Conservation (phyloP, 306 rosid genomes). For the Potentilla sterilis region DNA sequence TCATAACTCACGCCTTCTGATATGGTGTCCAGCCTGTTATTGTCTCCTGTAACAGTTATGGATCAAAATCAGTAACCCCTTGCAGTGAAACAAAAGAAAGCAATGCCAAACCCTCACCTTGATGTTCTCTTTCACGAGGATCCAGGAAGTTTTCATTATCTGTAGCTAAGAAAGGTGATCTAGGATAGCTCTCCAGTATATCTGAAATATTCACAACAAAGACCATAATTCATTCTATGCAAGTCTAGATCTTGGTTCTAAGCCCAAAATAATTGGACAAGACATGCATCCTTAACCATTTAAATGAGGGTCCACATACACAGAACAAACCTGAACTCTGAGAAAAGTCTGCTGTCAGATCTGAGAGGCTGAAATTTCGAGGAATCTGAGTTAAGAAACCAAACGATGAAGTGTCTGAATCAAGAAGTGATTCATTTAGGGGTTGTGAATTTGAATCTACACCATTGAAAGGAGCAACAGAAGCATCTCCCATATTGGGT, state of each 20-base stretch:
- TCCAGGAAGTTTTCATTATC: conserved; percentile 63
- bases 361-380: conserved; percentile 77
- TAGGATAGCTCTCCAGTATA: conserved; percentile 73
- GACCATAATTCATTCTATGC: background rate
- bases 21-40: conserved; percentile 69
- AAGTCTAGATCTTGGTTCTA: background rate
- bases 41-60: conserved; percentile 42
- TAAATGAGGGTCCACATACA: background rate
- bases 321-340: conserved; percentile 66
- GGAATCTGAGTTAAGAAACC: conserved; percentile 81
- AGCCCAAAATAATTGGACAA: background rate
- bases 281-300: background rate
- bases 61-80: conserved; percentile 24
- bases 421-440: conserved; percentile 52
- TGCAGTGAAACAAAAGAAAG: conserved; percentile 13
- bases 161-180: conserved; percentile 68
- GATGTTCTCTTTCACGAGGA: conserved; percentile 61
- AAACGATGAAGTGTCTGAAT: conserved; percentile 54
- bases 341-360: conserved; percentile 75
- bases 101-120: conserved; percentile 44
- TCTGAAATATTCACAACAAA: conserved; percentile 45
- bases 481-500: conserved; percentile 57
- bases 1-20: conserved; percentile 85
- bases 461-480: conserved; percentile 52
- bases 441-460: conserved; percentile 59